These are phyloP conservation scores for Microbotryomycetes sp. DNA, from an alignment of 1,284 basidiomycete species.

Conservation along the genomic window DNA sequence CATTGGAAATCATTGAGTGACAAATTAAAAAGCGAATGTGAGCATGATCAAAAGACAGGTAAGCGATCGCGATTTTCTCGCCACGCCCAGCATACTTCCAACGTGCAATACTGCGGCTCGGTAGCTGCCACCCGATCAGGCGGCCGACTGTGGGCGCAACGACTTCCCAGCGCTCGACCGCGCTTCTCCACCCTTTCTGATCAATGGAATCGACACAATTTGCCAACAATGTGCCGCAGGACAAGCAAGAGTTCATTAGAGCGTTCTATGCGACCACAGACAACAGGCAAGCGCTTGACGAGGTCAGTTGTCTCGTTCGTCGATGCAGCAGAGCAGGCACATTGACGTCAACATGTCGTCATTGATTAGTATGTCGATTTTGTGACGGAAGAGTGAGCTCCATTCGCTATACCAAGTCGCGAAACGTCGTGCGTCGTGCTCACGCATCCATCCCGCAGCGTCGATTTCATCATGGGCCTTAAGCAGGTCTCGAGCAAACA, in stretches of 20 bases:
- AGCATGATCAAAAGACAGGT: background rate
- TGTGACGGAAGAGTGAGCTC: constrained; percentile 1
- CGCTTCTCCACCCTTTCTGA: background rate
- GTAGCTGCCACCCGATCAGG: background rate
- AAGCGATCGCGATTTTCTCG: background rate
- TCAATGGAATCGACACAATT: background rate
- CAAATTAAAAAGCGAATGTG: too few relatives aligned
- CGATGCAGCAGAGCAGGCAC: too few relatives aligned
- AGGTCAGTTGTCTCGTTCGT: background rate
- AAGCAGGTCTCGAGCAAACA: constrained; percentile 6
- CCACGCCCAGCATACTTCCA: background rate
- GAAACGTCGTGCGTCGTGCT: background rate
- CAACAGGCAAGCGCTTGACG: background rate
- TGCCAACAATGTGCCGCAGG: background rate
- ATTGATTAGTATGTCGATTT: background rate
- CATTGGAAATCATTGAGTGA: too few relatives aligned
- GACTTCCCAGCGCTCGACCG: too few relatives aligned
- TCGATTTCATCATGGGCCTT: constrained; percentile 25
- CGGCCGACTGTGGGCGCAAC: background rate
- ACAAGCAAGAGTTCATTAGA: background rate
- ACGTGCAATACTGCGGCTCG: too few relatives aligned
- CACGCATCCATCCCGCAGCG: background rate
- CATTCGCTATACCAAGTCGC: background rate
- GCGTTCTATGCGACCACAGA: background rate
- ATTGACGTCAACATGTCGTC: too few relatives aligned